These are phyloP conservation scores for Pichia rugopelliculosa DNA, from an alignment of 805 yeast genomes.

Conservation along the genomic window DNA sequence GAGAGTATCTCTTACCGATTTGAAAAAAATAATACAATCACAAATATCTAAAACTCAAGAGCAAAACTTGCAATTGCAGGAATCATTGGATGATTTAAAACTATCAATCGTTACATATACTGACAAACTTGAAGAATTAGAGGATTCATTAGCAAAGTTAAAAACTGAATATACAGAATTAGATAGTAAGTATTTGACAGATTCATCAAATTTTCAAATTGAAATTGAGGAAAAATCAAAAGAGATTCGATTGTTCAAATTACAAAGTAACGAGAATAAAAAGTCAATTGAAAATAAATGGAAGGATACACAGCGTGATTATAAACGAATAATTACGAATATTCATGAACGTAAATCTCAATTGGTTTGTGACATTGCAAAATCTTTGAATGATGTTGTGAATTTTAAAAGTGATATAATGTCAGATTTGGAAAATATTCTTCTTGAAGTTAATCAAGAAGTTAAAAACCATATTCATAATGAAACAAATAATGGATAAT, in stretches of 20 bases:
- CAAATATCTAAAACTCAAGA: conserved; percentile 37
- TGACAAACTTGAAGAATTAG: conserved; percentile 49
- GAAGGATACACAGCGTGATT: conserved; percentile 45
- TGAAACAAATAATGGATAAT: background rate
- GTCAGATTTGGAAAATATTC: conserved; percentile 46
- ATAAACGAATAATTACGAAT: conserved; percentile 42
- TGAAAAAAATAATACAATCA: conserved; percentile 28
- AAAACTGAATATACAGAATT: conserved; percentile 14
- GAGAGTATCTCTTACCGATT: conserved; percentile 27
- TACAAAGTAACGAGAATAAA: conserved; percentile 13
- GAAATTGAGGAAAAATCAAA: conserved; percentile 15
- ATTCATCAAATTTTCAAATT: conserved; percentile 14
- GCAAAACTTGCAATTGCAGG: conserved; percentile 49
- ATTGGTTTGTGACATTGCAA: conserved; percentile 47
- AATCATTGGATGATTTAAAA: conserved; percentile 46
- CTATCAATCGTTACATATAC: conserved; percentile 51
- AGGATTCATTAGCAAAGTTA: conserved; percentile 37
- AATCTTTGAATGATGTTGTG: conserved; percentile 52
- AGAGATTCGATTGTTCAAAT: conserved; percentile 12
- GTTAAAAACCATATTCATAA: conserved; percentile 4
- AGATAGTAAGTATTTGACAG: conserved; percentile 14
- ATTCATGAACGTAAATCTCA: conserved; percentile 39
- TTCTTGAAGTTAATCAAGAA: conserved; percentile 5
- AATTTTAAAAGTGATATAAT: conserved; percentile 64
- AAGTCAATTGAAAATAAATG: conserved; percentile 28